These are phyloP conservation scores for Dendrostoma leiphaemia DNA, from an alignment of 2,329 filamentous ascomycete species.

Conservation along the genomic window DNA sequence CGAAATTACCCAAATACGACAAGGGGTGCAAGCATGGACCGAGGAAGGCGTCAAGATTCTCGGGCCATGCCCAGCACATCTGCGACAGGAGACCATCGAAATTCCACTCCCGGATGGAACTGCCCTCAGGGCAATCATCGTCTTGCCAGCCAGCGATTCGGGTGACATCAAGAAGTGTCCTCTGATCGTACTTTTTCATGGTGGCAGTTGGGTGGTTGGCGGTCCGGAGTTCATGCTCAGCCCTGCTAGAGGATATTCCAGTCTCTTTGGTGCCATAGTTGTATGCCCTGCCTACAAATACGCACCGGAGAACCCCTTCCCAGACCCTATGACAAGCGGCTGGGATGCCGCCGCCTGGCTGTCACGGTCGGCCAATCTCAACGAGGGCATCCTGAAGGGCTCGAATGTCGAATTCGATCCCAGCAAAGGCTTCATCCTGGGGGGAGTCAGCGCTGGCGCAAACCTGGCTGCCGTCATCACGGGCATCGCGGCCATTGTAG, in stretches of 20 bases:
- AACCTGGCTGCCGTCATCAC: slow-evolving; percentile 24
- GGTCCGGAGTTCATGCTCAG: slow-evolving; percentile 2
- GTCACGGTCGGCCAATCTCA: slow-evolving; percentile 1
- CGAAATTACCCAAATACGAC: neutral
- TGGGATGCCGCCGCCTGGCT: slow-evolving; percentile 12
- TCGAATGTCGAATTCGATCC: slow-evolving; percentile 16
- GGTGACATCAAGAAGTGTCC: neutral
- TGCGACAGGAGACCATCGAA: neutral
- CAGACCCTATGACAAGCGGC: slow-evolving; percentile 11
- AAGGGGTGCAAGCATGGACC: neutral
- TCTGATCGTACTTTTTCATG: slow-evolving; percentile 4
- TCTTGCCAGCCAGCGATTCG: neutral
- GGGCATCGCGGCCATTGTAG: slow-evolving; percentile 20
- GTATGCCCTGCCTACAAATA: slow-evolving; percentile 13
- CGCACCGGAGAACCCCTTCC: slow-evolving; percentile 14
- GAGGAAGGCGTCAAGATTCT: neutral
- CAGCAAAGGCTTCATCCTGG: slow-evolving; percentile 14
- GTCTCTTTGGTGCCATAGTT: slow-evolving; percentile 11
- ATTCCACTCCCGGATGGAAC: slow-evolving; percentile 1
- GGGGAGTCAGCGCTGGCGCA: slow-evolving; percentile 21
- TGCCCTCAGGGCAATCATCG: slow-evolving; percentile 1
- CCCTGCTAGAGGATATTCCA: slow-evolving; percentile 8
- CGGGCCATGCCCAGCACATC: neutral
- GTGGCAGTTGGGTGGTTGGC: slow-evolving; percentile 4
- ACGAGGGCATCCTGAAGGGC: neutral